Evolutionary conservation across 208 protist genomes (phyloP).

Genomic region (Porcisia deanei): DNA sequence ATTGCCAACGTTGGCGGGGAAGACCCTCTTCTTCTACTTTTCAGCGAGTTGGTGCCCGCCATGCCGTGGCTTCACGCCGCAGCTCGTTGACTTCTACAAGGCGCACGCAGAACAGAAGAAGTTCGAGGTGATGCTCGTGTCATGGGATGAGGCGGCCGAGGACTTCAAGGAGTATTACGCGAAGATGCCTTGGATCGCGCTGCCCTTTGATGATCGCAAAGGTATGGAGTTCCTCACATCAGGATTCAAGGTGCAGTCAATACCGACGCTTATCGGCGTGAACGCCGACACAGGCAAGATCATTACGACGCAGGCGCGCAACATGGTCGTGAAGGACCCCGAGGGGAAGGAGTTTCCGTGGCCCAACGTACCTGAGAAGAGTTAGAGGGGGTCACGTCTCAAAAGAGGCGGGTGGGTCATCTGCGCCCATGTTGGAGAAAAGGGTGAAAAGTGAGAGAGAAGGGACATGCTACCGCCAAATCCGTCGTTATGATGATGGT

Average conservation of each 20-base stretch:
- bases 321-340: slow-evolving; percentile 58
- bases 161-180: slow-evolving; percentile 76
- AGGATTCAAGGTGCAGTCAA: slow-evolving; percentile 70
- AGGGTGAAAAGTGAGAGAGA: neutral
- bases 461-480: neutral
- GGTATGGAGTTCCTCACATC: slow-evolving; percentile 52
- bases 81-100: slow-evolving; percentile 85
- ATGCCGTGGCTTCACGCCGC: slow-evolving; percentile 91
- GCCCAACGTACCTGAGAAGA: slow-evolving; percentile 30
- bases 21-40: slow-evolving; percentile 91
- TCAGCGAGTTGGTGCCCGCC: slow-evolving; percentile 94
- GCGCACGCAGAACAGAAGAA: slow-evolving; percentile 66
- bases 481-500: neutral
- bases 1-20: slow-evolving; percentile 40
- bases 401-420: neutral
- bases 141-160: slow-evolving; percentile 80
- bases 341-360: slow-evolving; percentile 78
- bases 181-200: slow-evolving; percentile 83
- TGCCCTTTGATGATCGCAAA: slow-evolving; percentile 60
- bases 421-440: neutral
- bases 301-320: slow-evolving; percentile 60
- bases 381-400: neutral
- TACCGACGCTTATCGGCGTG: slow-evolving; percentile 76
- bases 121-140: slow-evolving; percentile 87
- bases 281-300: slow-evolving; percentile 78